phyloP scores from a whole-genome alignment of 2,329 filamentous ascomycete species.

The Colletotrichum agaves region DNA sequence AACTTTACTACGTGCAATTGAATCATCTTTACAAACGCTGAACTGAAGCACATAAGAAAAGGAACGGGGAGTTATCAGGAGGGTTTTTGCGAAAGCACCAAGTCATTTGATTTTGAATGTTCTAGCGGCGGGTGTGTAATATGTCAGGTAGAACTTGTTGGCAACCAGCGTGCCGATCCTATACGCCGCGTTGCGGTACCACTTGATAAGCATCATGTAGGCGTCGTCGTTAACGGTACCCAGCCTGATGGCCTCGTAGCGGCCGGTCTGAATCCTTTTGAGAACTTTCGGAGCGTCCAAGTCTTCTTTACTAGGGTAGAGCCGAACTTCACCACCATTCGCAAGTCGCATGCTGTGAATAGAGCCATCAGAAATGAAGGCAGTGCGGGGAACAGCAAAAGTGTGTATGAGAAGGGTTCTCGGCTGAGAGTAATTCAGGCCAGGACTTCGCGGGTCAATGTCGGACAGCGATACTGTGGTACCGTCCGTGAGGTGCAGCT shows the following conservation, averaged over 20 bases:
- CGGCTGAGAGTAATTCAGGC: slow-evolving; percentile 4
- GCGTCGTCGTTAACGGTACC: slow-evolving; percentile 12
- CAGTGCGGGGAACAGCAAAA: slow-evolving; percentile 8
- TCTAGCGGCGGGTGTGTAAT: neutral
- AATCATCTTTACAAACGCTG: neutral
- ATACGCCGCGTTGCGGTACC: slow-evolving; percentile 10
- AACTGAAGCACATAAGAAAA: neutral
- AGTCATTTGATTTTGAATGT: slow-evolving; percentile 13
- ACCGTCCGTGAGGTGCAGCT: slow-evolving; percentile 12
- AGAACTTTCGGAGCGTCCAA: slow-evolving; percentile 7
- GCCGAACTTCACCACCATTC: slow-evolving; percentile 11
- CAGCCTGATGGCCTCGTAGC: slow-evolving; percentile 17
- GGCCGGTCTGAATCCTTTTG: slow-evolving; percentile 15
- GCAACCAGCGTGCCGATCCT: slow-evolving; percentile 4
- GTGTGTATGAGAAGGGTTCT: slow-evolving; percentile 8
- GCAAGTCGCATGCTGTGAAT: slow-evolving; percentile 12
- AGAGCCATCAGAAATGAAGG: slow-evolving; percentile 11
- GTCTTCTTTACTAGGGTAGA: slow-evolving; percentile 18
- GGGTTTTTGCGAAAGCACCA: too few species aligned
- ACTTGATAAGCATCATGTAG: slow-evolving; percentile 22
- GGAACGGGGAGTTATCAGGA: neutral
- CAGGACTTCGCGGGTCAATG: neutral
- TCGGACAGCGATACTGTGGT: slow-evolving; percentile 3
- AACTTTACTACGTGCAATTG: neutral
- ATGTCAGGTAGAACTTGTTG: slow-evolving; percentile 22